Base-by-base conservation (phyloP, 768 basidiomycete species). In the Boletus sensibilis region DNA sequence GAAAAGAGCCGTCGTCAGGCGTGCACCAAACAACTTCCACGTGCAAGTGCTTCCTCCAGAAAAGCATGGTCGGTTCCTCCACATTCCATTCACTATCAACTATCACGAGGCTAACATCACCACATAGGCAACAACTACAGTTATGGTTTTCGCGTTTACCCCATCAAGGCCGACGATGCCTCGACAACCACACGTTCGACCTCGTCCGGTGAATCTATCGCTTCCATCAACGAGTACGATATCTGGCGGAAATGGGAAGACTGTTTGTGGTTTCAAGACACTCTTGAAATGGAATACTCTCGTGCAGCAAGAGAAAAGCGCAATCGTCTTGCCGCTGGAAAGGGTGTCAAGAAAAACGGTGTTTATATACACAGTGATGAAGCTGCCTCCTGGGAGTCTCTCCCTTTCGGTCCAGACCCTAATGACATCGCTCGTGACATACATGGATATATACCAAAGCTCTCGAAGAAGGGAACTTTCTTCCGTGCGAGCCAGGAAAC, bases 191-290 rank as follows among this genome's bases (percentile, higher is more conserved):
- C 64, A 5, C 58, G 50, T 12, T 49, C 61, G 3, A 58, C 56
- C 13, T 63, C 72, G 9, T 82, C 80, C 23, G 57, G 72, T 29
- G 76, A 69, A 21, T 78, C 79, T 6, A 52, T 65, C 33, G 64
- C 63, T 18, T 73, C 72, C 2, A 56, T 72, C 44, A 63, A 69
- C 10, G 83, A 83, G 55, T 92, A 93, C 64, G 86, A 87, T 14
- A 76, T 93, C 37, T 90, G 88, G 83, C 78, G 91, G 27, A 76
- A 79, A 44, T 93, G 91, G 91, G 91, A 91, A 55, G 91, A 93
- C 63, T 91, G 88, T 56, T 74, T 93, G 11, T 82, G 77, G 75
- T 85, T 92, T 63, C 91, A 93, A 67, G 83, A 87, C 41, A 71
- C 73, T 2, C 74, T 93, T 11, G 90, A 91, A 69, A 58, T 66